Evolutionary conservation across 1,139 yeast species (phyloP), one percentile per base, ranked within the genome.

Genomic region (Debaryomyces sp.): DNA sequence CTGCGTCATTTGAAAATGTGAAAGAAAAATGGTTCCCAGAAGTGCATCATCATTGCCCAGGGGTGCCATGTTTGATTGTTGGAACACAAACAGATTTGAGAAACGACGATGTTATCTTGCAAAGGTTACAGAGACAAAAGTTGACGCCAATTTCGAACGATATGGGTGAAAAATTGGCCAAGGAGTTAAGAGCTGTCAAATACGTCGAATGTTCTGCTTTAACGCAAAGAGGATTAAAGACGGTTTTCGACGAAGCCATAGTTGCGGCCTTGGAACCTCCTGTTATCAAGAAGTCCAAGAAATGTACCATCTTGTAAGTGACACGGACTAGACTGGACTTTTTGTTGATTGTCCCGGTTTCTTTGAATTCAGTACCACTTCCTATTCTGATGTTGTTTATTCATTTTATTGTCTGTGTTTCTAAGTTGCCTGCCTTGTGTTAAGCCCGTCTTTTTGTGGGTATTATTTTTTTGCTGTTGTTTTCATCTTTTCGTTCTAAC

Each of bases 21-120:
- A 88, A 89, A 68, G 97, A 92, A 71, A 94, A 94, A 71, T 94
- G 99, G 99, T 87, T 90, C 74, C 98, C 98, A 30, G 99, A 94
- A 71, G 96, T 94, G 53, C 94, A 89, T 64, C 97, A 92, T 71
- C 98, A 94, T 73, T 94, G 97, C 63, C 98, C 98, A 18, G 96
- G 96, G 52, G 97, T 91, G 43, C 97, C 98, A 29, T 91, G 97
- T 63, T 81, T 92, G 61, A 89, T 92, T 64, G 98, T 92, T 37
- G 98, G 98, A 56, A 92, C 98, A 21, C 97, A 92, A 73, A 85
- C 89, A 52, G 99, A 92, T 77, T 78, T 92, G 64, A 87, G 99
- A 67, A 92, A 89, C 61, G 98, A 94, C 67, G 94, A 92, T 54
- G 89, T 89, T 43, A 89, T 92, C 54, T 80, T 90, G 61, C 94